Percentiles rank a stretch among this genome's conserved stretches.
Conservation (phyloP, 2,329 filamentous ascomycete species). For the Xylogone sp. region DNA sequence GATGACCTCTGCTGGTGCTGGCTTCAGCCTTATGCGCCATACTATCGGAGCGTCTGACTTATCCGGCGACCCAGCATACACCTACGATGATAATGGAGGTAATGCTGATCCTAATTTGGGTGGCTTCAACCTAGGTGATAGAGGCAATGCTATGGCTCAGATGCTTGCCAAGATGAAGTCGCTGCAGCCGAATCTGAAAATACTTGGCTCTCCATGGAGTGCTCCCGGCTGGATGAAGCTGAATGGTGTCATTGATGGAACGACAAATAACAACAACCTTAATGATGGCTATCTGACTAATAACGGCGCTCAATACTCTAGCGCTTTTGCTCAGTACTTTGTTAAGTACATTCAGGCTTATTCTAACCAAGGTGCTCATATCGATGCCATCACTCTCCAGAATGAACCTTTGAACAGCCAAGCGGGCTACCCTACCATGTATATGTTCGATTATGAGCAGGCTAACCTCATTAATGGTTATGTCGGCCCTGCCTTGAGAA, state of each 20-base stretch:
- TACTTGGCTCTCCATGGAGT: constrained; percentile 36
- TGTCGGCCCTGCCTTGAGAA: constrained; percentile 34
- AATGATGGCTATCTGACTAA: constrained; percentile 28
- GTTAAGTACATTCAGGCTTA: constrained; percentile 39
- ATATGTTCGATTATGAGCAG: constrained; percentile 34
- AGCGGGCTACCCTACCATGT: constrained; percentile 35
- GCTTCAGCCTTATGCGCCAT: constrained; percentile 37
- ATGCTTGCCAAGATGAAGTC: constrained; percentile 33
- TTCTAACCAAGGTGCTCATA: constrained; percentile 26
- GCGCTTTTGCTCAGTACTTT: constrained; percentile 31
- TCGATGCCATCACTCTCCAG: constrained; percentile 41
- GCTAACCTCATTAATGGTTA: constrained; percentile 33
- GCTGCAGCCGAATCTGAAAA: constrained; percentile 31
- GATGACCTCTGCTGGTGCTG: constrained; percentile 33
- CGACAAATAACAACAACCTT: constrained; percentile 34
- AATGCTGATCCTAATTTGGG: constrained; percentile 25
- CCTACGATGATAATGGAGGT: constrained; percentile 34
- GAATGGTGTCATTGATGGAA: constrained; percentile 31
- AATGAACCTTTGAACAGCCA: constrained; percentile 40
- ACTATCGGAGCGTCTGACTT: constrained; percentile 37
- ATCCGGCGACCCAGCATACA: constrained; percentile 34
- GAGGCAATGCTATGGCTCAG: constrained; percentile 35
- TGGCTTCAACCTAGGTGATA: constrained; percentile 33
- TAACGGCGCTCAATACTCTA: constrained; percentile 20
- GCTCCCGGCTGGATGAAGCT: constrained; percentile 39